Evolutionary conservation across 2,329 filamentous ascomycete species (phyloP).

Genomic region (Penicillium sp.): DNA sequence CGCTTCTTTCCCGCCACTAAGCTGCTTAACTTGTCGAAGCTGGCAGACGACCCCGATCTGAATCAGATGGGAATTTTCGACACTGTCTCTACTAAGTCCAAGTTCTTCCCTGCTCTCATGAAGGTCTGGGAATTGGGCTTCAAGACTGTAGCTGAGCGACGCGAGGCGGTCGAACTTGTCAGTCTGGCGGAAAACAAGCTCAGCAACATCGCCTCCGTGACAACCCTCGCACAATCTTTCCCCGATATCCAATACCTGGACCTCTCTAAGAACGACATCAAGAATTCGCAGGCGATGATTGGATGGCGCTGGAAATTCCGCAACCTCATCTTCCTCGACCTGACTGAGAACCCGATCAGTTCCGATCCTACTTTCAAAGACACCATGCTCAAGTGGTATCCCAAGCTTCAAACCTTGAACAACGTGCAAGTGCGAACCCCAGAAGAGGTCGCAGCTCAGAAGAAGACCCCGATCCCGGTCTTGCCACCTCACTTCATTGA

Average conservation of each 20-base stretch:
- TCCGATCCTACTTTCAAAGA: conserved; percentile 59
- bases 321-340: conserved; percentile 74
- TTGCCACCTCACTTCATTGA: conserved; percentile 69
- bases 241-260: conserved; percentile 86
- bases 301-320: conserved; percentile 78
- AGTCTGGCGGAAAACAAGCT: conserved; percentile 79
- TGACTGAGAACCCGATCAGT: conserved; percentile 74
- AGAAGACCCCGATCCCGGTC: conserved; percentile 60
- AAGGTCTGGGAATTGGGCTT: conserved; percentile 77
- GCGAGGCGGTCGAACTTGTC: conserved; percentile 76
- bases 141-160: conserved; percentile 67
- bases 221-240: conserved; percentile 72
- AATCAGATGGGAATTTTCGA: conserved; percentile 73
- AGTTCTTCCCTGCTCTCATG: conserved; percentile 92
- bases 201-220: conserved; percentile 68
- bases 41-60: conserved; percentile 70
- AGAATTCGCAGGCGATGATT: conserved; percentile 64
- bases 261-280: conserved; percentile 78
- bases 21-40: conserved; percentile 76
- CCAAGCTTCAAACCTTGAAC: conserved; percentile 74
- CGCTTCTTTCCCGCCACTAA: conserved; percentile 72
- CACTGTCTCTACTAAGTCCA: conserved; percentile 67
- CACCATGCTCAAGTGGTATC: conserved; percentile 78
- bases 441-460: conserved; percentile 62
- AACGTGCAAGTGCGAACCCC: conserved; percentile 69